Base-by-base conservation (phyloP, 1,284 basidiomycete genomes). In the Apiotrichum mycotoxinovorans region DNA sequence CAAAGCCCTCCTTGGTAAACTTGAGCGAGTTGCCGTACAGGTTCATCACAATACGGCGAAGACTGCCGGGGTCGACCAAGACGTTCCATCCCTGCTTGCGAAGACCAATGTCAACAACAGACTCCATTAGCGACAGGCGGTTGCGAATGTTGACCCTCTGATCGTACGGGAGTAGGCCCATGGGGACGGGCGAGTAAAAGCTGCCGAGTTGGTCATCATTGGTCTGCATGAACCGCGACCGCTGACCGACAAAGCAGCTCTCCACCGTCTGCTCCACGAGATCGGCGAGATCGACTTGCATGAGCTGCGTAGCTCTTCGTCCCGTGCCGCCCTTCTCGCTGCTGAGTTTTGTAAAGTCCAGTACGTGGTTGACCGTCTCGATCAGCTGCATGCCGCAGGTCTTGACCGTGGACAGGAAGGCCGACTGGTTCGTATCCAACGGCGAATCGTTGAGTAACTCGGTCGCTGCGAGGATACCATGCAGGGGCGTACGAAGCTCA, bases 191-290 rank as follows among this genome's bases (percentile, higher is more conserved):
- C 4, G 92, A 90, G 77, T 97, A 97, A 27, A 94, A 87, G 66
- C 88, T 93, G 23, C 94, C 94, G 61, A 96, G 93, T 59, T 87
- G 90, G 27, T 77, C 85, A 42, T 75, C 85, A 62, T 85, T 83
- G 20, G 54, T 34, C 61, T 82, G 79, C 57, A 84, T 83, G 54
- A 85, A 84, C 35, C 90, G 83, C 3, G 92, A 91, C 43, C 88
- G 85, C 69, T 92, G 87, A 9, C 94, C 93, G 49, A 97, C 89
- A 89, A 89, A 96, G 65, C 90, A 94, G 27, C 92, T 91, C 68
- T 97, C 93, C 26, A 94, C 87, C 1, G 92, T 93, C 70, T 95
- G 91, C 77, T 96, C 92, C n/a, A 96, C 84, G 12, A 98, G 82
- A 69, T 88, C 86, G 76, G 91, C 86, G 58, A 97, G 78, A 73